Evolutionary conservation across 257 asterid genomes (phyloP), one percentile per base, ranked within the genome.

Genomic region (Nicotiana obtusifolia): DNA sequence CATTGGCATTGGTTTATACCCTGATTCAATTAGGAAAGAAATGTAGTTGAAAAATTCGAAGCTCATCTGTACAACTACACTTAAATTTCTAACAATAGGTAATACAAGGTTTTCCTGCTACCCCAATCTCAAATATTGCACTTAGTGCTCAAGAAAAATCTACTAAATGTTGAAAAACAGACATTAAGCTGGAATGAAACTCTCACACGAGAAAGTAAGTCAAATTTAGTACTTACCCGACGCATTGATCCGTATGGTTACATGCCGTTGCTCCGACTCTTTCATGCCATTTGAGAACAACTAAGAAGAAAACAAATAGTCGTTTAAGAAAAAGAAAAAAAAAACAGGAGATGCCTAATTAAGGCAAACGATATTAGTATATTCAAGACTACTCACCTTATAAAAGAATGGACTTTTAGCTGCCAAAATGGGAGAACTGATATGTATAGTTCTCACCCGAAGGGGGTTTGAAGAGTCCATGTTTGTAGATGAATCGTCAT

Each of bases 401-500:
- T 89, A 91, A 84, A 92, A 95, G 79, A 90, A 91, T 4, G 91
- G 93, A 81, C 99, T 95, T 84, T 90, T 90, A 62, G 93, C 99
- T 44, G 97, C 99, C 88, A 95, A 88, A 79, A 95, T 92, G 68
- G 97, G 97, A 77, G 99, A 93, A 89, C 98, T 92, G 60, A 93
- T 90, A 88, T 92, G 93, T 69, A 95, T 57, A 30, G 90, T 90
- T 89, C 86, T 90, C 59, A 91, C 91, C 76, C 26, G 87, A 65
- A 85, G 67, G 56, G 84, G 81, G 30, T 81, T 82, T 14, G 89
- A 81, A 69, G 78, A 81, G 66, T 91, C 94, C 84, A 81, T 86
- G 83, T 87, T 84, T 26, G 87, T 80, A 24, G 89, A 80, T 81
- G 90, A 68, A 56, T 86, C 90, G 73, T 73, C 65, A 60, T 64